Conservation (phyloP, 495 filamentous ascomycete species). For the Amniculicola lignicola region DNA sequence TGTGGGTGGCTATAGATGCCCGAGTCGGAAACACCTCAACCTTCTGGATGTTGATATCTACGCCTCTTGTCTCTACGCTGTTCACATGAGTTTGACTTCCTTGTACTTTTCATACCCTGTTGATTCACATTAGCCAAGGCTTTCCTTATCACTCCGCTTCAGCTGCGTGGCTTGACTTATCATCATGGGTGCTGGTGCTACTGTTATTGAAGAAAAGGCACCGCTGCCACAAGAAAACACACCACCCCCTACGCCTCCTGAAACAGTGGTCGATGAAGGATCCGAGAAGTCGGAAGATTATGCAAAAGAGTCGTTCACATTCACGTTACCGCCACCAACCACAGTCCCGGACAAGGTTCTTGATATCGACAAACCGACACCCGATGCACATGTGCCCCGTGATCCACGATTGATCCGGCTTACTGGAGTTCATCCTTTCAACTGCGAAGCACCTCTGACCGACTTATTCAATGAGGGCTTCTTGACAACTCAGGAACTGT, state of each 20-base stretch:
- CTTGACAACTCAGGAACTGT: conserved; percentile 84
- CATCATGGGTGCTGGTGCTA: background rate
- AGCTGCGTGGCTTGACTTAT: background rate
- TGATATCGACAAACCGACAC: conserved; percentile 73
- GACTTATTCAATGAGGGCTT: conserved; percentile 82
- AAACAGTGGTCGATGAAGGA: conserved; percentile 30
- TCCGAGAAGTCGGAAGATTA: conserved; percentile 12
- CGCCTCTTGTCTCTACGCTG: background rate
- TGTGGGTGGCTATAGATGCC: background rate
- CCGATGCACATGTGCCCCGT: conserved; percentile 80
- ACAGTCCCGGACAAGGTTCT: conserved; percentile 61
- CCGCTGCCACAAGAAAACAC: background rate
- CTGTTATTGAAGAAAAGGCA: background rate
- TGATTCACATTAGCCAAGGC: background rate
- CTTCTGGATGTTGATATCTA: background rate
- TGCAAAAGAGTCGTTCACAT: conserved; percentile 19
- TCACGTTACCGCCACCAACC: conserved; percentile 72
- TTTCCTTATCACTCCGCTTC: background rate
- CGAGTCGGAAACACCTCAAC: background rate
- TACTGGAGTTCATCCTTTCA: conserved; percentile 91
- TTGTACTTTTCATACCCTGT: background rate
- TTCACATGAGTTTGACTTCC: background rate
- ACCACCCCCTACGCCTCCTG: conserved; percentile 33
- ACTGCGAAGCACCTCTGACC: conserved; percentile 83
- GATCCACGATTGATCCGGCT: conserved; percentile 84